Evolutionary conservation across 768 basidiomycete genomes (phyloP).

Genomic region (Mycena latifolia): DNA sequence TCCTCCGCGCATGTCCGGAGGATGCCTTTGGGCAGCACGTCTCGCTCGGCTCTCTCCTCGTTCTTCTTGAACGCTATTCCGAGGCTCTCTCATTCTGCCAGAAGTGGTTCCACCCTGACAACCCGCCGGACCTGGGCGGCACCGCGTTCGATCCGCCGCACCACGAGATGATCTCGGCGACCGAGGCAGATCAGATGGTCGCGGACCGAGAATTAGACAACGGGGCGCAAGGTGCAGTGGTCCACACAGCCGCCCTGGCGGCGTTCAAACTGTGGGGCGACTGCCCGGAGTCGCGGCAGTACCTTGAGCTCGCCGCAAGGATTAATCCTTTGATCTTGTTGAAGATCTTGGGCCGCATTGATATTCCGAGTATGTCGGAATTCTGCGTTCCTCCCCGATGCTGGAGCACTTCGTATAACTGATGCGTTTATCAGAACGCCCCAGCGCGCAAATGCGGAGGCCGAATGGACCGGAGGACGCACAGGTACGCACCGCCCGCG

Average conservation of each 20-base stretch:
- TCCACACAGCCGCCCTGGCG: background rate
- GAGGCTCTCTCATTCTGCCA: constrained; percentile 4
- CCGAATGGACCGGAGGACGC: constrained; percentile 5
- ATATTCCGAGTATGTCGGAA: constrained; percentile 2
- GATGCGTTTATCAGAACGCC: no score
- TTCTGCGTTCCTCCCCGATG: no score
- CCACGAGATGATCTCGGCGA: background rate
- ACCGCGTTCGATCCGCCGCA: constrained; percentile 1
- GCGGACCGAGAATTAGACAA: background rate
- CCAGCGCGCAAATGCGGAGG: background rate
- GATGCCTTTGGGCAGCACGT: no score
- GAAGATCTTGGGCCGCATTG: constrained; percentile 13
- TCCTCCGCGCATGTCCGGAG: constrained; percentile 1
- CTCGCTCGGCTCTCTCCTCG: background rate
- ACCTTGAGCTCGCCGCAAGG: constrained; percentile 1
- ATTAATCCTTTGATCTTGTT: constrained; percentile 13
- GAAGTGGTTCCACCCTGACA: constrained; percentile 1
- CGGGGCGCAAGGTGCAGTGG: constrained; percentile 1
- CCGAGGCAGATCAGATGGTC: constrained; percentile 1
- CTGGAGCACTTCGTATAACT: no score
- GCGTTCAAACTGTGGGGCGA: constrained; percentile 12
- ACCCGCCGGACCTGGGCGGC: background rate
- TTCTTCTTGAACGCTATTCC: background rate
- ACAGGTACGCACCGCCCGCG: background rate
- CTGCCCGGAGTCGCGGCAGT: constrained; percentile 8